Evolutionary conservation across 176 grass and related monocot genomes (phyloP).

Genomic region (Oryza coarctata): DNA sequence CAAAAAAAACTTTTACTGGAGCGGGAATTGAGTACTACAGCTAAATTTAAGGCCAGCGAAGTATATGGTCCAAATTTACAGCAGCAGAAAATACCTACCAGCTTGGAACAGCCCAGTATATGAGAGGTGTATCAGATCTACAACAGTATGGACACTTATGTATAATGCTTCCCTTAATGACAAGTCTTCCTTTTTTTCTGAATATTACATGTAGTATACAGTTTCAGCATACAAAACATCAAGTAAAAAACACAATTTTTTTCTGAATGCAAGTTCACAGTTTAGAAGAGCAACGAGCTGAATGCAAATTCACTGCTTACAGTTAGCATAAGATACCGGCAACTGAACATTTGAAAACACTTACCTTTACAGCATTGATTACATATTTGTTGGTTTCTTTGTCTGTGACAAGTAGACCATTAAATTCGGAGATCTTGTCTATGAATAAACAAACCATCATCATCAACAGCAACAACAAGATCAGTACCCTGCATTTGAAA

Average conservation of each 20-base stretch:
- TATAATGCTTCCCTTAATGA: constrained; percentile 69
- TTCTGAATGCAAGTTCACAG: neutral
- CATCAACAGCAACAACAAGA: constrained; percentile 94
- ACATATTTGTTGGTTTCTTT: constrained; percentile 95
- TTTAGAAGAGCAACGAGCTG: constrained; percentile 4
- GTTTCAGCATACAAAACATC: constrained; percentile 25
- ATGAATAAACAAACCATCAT: constrained; percentile 78
- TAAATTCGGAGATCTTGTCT: constrained; percentile 75
- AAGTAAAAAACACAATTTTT: neutral
- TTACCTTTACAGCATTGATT: constrained; percentile 76
- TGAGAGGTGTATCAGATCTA: constrained; percentile 87
- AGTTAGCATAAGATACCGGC: neutral
- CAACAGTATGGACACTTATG: constrained; percentile 98
- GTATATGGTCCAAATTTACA: constrained; percentile 20
- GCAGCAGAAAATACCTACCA: constrained; percentile 63
- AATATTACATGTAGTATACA: constrained; percentile 16
- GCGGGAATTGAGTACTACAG: constrained; percentile 3
- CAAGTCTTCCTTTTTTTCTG: constrained; percentile 98
- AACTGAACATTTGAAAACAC: constrained; percentile 34
- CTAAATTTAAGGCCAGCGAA: neutral
- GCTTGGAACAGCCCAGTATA: constrained; percentile 96
- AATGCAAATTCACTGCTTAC: constrained; percentile 4
- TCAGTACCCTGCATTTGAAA: constrained; percentile 51
- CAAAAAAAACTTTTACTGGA: constrained; percentile 10
- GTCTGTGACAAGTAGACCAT: constrained; percentile 76